These are phyloP conservation scores for Aspergillus sp. DNA, from an alignment of 2,329 filamentous ascomycete genomes.

Conservation along the genomic window DNA sequence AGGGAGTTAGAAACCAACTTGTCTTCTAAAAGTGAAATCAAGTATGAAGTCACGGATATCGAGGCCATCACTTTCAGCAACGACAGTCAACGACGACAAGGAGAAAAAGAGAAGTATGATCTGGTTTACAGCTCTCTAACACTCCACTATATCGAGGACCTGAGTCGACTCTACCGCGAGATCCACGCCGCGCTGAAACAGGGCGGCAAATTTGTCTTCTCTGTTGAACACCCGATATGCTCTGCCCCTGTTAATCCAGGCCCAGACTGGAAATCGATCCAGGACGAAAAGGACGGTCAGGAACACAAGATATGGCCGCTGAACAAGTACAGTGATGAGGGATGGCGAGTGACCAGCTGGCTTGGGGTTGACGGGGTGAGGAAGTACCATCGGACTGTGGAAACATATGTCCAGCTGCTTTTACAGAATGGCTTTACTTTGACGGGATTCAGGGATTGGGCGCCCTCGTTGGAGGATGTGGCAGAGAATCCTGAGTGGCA, in stretches of 20 bases:
- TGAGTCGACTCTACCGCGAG: neutral
- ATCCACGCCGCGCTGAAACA: neutral
- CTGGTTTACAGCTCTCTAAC: neutral
- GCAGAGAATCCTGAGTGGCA: neutral
- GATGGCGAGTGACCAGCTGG: neutral
- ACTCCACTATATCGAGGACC: neutral
- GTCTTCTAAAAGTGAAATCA: neutral
- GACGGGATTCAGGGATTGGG: neutral
- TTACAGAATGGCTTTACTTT: neutral
- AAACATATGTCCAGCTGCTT: neutral
- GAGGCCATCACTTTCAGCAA: too few species aligned
- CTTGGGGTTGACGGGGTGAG: neutral
- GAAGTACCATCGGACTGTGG: neutral
- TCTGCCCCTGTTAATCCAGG: too few species aligned
- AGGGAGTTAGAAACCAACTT: neutral
- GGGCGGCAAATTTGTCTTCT: neutral
- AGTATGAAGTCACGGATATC: neutral
- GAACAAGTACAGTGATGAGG: neutral
- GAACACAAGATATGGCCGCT: neutral
- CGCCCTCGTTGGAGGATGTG: neutral
- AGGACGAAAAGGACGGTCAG: too few species aligned
- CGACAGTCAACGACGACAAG: too few species aligned
- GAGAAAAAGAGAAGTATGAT: neutral
- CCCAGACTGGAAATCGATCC: too few species aligned
- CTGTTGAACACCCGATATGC: neutral